These are phyloP conservation scores for Cordia subcordata DNA, from an alignment of 257 asterid species.

Conservation along the genomic window DNA sequence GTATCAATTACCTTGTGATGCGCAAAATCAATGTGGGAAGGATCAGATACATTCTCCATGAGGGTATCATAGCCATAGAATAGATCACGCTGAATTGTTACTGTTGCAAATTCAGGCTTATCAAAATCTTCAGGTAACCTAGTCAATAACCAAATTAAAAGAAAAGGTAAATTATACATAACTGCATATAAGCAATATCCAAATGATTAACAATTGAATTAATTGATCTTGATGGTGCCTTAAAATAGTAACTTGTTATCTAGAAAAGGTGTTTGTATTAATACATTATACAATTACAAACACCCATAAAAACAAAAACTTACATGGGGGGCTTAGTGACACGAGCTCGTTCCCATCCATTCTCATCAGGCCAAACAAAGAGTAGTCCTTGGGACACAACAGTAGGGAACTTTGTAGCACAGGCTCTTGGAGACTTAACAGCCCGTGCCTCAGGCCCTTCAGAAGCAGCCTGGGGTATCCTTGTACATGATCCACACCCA, in stretches of 20 bases:
- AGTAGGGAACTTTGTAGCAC: conserved; percentile 86
- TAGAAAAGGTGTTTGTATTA: too few relatives aligned
- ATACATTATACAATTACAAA: background rate
- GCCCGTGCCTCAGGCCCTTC: conserved; percentile 97
- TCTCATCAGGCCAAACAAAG: conserved; percentile 98
- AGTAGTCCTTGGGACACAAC: conserved; percentile 95
- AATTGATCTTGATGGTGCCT: too few relatives aligned
- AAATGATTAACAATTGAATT: too few relatives aligned
- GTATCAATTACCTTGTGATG: conserved; percentile 75
- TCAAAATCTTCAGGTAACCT: conserved; percentile 98
- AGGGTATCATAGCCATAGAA: conserved; percentile 95
- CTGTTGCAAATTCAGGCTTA: conserved; percentile 83
- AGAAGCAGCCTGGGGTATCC: conserved; percentile 89
- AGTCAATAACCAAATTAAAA: conserved; percentile 15
- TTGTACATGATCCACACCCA: conserved; percentile 88
- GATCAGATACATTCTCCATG: conserved; percentile 99
- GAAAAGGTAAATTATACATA: background rate
- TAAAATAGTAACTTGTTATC: too few relatives aligned
- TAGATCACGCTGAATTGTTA: conserved; percentile 92
- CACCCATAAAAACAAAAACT: background rate
- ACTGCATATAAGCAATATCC: background rate
- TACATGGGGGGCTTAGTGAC: conserved; percentile 79
- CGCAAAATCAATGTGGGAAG: conserved; percentile 98
- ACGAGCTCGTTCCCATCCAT: conserved; percentile 90
- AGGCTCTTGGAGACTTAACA: conserved; percentile 72